phyloP scores from a whole-genome alignment of 2,329 filamentous ascomycete species.

The Trichoderma aggressivum region DNA sequence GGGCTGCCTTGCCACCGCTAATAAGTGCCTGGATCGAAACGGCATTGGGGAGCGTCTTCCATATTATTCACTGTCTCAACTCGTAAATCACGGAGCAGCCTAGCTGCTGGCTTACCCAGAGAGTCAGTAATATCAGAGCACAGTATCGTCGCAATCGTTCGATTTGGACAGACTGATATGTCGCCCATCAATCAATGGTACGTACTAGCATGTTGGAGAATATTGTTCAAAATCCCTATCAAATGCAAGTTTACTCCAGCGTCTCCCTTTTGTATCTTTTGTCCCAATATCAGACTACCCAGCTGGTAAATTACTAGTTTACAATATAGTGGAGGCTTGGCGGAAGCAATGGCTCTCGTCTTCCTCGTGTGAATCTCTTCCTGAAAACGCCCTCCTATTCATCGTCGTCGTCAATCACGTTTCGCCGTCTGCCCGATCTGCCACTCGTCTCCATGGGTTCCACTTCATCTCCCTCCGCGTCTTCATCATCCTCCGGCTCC shows the following conservation, averaged over 20 bases:
- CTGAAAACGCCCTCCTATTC: not conserved
- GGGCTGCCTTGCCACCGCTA: not conserved
- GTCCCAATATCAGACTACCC: not conserved
- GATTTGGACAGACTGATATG: not conserved
- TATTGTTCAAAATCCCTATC: not conserved
- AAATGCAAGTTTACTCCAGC: not conserved
- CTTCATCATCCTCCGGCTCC: conserved; percentile 49
- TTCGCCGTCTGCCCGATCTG: conserved; percentile 48
- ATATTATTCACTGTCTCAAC: not conserved
- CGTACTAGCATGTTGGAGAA: not conserved
- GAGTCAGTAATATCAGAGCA: not conserved
- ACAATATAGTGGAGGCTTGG: not conserved
- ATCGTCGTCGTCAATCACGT: conserved; percentile 59
- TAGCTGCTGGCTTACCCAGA: not conserved
- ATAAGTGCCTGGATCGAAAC: not conserved
- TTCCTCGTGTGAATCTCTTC: not conserved
- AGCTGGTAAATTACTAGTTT: not conserved
- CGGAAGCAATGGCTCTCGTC: not conserved
- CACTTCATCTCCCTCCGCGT: conserved; percentile 54
- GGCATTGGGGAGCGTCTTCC: not conserved
- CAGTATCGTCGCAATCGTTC: not conserved
- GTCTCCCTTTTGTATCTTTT: not conserved
- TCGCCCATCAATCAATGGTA: not conserved
- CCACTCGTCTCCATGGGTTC: conserved; percentile 43
- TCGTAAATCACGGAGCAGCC: not conserved